A percentile compares a stretch with the other conserved stretches of the same genome.
Conservation (phyloP, 2,329 filamentous ascomycete genomes). For the Oidium heveae region DNA sequence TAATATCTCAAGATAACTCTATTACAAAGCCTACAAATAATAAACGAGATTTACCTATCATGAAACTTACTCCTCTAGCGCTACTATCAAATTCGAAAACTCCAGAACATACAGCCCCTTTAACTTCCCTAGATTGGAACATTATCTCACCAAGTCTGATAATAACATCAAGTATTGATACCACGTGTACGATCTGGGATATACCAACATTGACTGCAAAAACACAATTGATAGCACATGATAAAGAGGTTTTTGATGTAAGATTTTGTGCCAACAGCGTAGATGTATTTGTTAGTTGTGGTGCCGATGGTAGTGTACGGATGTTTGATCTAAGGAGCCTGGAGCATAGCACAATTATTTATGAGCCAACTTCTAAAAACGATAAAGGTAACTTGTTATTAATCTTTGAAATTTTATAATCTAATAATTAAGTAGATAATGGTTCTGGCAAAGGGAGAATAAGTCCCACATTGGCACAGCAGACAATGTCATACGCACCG, state of each 20-base stretch:
- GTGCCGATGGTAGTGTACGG: slow-evolving; percentile 85
- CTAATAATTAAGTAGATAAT: slow-evolving; percentile 17
- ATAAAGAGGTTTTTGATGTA: slow-evolving; percentile 97
- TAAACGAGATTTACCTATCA: slow-evolving; percentile 29
- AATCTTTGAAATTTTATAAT: neutral
- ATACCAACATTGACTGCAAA: slow-evolving; percentile 95
- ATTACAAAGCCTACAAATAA: slow-evolving; percentile 39
- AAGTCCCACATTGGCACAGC: slow-evolving; percentile 50
- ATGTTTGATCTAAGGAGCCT: slow-evolving; percentile 96
- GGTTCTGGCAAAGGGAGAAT: slow-evolving; percentile 30
- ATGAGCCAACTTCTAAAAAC: slow-evolving; percentile 81
- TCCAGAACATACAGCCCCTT: slow-evolving; percentile 84
- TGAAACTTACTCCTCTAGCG: slow-evolving; percentile 78
- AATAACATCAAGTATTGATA: slow-evolving; percentile 96
- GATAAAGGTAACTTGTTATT: slow-evolving; percentile 31
- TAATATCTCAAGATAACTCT: slow-evolving; percentile 31
- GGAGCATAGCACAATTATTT: slow-evolving; percentile 97
- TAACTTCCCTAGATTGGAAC: slow-evolving; percentile 96
- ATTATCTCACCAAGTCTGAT: slow-evolving; percentile 89
- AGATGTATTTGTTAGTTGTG: slow-evolving; percentile 96
- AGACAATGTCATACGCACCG: slow-evolving; percentile 52
- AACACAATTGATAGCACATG: slow-evolving; percentile 92
- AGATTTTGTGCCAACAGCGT: slow-evolving; percentile 94
- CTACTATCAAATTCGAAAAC: slow-evolving; percentile 95
- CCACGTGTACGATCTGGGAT: slow-evolving; percentile 98